A percentile compares a stretch with the other conserved stretches of the same genome.
These are phyloP conservation scores for Neurospora sp. DNA, from an alignment of 2,329 filamentous ascomycete species.

Conservation along the genomic window DNA sequence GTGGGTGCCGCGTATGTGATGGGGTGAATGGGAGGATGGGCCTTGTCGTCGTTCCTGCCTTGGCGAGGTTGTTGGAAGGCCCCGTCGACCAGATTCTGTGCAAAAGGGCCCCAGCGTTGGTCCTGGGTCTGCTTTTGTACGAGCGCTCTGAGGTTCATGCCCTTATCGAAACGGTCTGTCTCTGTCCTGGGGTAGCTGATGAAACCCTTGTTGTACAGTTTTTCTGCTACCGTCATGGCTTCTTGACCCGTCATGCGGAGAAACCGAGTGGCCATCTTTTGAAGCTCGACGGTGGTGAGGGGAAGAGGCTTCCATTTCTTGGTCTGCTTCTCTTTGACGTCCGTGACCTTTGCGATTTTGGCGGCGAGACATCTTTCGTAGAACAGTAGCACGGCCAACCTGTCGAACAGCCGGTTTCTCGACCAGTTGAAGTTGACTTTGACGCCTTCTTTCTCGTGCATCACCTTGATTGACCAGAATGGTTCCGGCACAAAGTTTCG, in stretches of 20 bases:
- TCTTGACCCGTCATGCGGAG: constrained; percentile 83
- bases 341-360: constrained; percentile 68
- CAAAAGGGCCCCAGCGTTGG: constrained; percentile 68
- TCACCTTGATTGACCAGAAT: constrained; percentile 88
- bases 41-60: constrained; percentile 87
- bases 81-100: constrained; percentile 62
- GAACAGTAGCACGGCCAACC: constrained; percentile 67
- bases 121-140: constrained; percentile 78
- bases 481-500: constrained; percentile 85
- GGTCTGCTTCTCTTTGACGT: constrained; percentile 82
- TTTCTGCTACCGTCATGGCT: constrained; percentile 81
- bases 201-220: constrained; percentile 85
- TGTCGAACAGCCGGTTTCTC: constrained; percentile 76
- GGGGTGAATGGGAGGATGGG: constrained; percentile 93
- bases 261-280: constrained; percentile 87
- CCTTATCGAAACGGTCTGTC: constrained; percentile 88
- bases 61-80: constrained; percentile 72
- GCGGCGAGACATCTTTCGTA: constrained; percentile 77
- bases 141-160: constrained; percentile 70
- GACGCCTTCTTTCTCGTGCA: constrained; percentile 65
- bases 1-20: constrained; percentile 68
- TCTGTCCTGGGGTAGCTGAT: constrained; percentile 97
- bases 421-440: constrained; percentile 79
- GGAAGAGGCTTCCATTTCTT: constrained; percentile 91
- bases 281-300: constrained; percentile 88